Percentiles rank a stretch among this genome's conserved stretches.
These are phyloP conservation scores for Triticum timopheevii DNA, from an alignment of 176 grass and related monocot genomes.

Conservation along the genomic window DNA sequence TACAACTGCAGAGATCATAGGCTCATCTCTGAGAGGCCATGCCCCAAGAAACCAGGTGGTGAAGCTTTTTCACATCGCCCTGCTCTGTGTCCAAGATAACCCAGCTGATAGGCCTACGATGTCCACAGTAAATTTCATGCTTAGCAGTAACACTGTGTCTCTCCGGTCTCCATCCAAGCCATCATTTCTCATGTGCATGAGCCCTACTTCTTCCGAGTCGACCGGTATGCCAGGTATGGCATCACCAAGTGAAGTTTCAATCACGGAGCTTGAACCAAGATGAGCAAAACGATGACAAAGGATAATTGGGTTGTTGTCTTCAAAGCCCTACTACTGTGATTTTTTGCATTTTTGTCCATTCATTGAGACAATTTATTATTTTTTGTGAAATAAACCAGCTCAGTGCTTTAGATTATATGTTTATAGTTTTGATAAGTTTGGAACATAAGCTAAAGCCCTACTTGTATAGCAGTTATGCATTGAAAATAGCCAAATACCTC, in stretches of 20 bases:
- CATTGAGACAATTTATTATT: too few species aligned
- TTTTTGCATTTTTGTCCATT: background rate
- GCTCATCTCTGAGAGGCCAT: conserved; percentile 21
- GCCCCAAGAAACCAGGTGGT: conserved; percentile 30
- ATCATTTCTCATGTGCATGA: conserved; percentile 30
- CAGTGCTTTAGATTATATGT: too few species aligned
- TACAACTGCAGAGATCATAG: conserved; percentile 34
- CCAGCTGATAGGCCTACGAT: conserved; percentile 45
- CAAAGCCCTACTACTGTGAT: background rate
- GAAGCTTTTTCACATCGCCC: conserved; percentile 41
- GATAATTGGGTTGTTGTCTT: background rate
- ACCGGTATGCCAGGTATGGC: background rate
- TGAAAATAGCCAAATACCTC: too few species aligned
- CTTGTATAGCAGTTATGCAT: too few species aligned
- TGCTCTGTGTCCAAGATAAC: conserved; percentile 66
- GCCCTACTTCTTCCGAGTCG: background rate
- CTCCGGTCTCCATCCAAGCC: conserved; percentile 44
- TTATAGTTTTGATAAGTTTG: too few species aligned
- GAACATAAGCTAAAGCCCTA: too few species aligned
- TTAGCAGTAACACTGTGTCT: conserved; percentile 38
- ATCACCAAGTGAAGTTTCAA: conserved; percentile 32
- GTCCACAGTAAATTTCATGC: conserved; percentile 54
- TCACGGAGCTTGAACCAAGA: conserved; percentile 46
- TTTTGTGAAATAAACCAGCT: too few species aligned
- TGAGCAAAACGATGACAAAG: background rate